Base-by-base conservation (phyloP, 83 land plant genomes). In the Diphasiastrum complanatum region DNA sequence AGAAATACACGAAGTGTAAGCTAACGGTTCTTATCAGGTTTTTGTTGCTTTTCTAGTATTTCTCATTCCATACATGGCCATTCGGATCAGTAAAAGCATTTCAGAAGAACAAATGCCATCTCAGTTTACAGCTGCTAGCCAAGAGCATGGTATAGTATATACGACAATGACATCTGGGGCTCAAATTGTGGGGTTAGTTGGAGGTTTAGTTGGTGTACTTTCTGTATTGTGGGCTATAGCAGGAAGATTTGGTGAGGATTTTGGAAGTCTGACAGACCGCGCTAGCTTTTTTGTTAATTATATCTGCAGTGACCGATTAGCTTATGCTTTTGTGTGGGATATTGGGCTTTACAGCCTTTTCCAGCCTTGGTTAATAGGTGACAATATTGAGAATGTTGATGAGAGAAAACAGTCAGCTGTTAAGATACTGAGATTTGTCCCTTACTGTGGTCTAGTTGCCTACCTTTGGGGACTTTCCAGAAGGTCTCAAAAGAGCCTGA, bases 21-120 rank as follows among this genome's bases (percentile, higher is more conserved):
- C n/a, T n/a, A n/a, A n/a, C n/a, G n/a, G n/a, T n/a, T n/a, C n/a
- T n/a, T n/a, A n/a, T n/a, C n/a, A n/a, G n/a, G n/a, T n/a, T n/a
- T n/a, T n/a, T n/a, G n/a, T n/a, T n/a, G n/a, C n/a, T n/a, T n/a
- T n/a, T n/a, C n/a, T n/a, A n/a, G n/a, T n/a, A n/a, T n/a, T n/a
- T n/a, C n/a, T n/a, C n/a, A 80, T 89, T 64, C 99, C 99, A 0
- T 93, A 93, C 76, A 93, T 93, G 99, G 99, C 96, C 23, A 81
- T 89, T 31, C 83, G 99, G 19, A 77, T 89, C 19, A 77, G 75
- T 49, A 73, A 67, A 4, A 70, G 61, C 12, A 25, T 36, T 1
- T 36, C 33, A n/a, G 74, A 54, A n/a, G 36, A 52, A 34, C 2
- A 5, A 33, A 23, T 25, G 3, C 10, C 19, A 5, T 2, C 18